Evolutionary conservation across 2,329 filamentous ascomycete species (phyloP).

Genomic region (Aspergillus pseudonomiae): DNA sequence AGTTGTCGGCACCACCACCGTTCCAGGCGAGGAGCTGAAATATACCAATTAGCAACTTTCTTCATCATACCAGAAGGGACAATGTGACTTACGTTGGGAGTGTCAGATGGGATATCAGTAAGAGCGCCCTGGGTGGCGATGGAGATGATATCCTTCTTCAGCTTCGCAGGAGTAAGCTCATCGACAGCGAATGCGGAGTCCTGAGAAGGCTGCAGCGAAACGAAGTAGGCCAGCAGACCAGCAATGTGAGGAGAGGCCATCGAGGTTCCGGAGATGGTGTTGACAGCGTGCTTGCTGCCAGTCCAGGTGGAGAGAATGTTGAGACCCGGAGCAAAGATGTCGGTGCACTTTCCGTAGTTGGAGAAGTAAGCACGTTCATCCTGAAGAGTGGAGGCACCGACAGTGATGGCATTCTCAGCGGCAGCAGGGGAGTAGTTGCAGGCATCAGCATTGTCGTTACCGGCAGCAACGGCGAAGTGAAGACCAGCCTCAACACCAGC

Average conservation of each 20-base stretch:
- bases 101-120: constrained; percentile 79
- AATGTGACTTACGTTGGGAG: constrained; percentile 69
- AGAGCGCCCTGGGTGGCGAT: constrained; percentile 80
- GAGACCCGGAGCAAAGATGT: constrained; percentile 96
- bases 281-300: constrained; percentile 90
- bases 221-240: constrained; percentile 95
- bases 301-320: constrained; percentile 99
- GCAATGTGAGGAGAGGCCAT: constrained; percentile 98
- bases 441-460: constrained; percentile 98
- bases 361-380: constrained; percentile 99
- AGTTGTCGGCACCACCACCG: constrained; percentile 93
- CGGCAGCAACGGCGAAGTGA: constrained; percentile 96
- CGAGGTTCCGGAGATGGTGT: constrained; percentile 98
- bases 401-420: constrained; percentile 87
- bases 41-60: constrained; percentile 26
- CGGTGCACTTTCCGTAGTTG: constrained; percentile 99
- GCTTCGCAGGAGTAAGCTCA: constrained; percentile 86
- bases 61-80: not conserved
- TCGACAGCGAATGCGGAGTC: constrained; percentile 92
- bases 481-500: constrained; percentile 89
- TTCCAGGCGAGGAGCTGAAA: constrained; percentile 88
- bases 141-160: constrained; percentile 85
- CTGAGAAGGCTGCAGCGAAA: constrained; percentile 87
- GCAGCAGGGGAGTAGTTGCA: constrained; percentile 99
- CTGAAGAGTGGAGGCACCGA: constrained; percentile 88